A percentile compares a stretch with the other conserved stretches of the same genome.
Conservation (phyloP, 305 asterid genomes). For the Fraxinus sp. region DNA sequence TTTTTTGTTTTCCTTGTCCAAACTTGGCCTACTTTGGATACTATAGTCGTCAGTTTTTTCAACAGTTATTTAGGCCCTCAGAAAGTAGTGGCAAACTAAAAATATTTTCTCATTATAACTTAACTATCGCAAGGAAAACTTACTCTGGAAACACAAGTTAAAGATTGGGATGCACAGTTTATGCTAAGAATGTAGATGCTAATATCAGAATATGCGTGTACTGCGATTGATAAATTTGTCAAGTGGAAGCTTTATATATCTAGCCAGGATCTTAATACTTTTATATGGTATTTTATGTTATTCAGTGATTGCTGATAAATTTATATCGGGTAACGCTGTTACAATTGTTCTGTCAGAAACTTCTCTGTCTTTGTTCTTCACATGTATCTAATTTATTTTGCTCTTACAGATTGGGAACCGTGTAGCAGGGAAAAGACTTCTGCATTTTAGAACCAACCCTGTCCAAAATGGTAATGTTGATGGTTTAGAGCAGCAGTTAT, state of each 20-base stretch:
- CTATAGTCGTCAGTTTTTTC: neutral
- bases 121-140: neutral
- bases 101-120: neutral
- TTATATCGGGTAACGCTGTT: neutral
- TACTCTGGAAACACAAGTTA: neutral
- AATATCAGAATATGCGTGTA: neutral
- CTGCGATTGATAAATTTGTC: neutral
- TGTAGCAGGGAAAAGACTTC: slow-evolving; percentile 39
- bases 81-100: neutral
- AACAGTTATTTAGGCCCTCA: neutral
- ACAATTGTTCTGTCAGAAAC: neutral
- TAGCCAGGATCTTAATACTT: neutral
- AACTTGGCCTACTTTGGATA: neutral
- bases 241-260: neutral
- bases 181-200: neutral
- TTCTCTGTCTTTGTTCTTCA: slow-evolving; percentile 20
- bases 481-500: slow-evolving; percentile 35
- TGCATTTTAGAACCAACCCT: slow-evolving; percentile 33
- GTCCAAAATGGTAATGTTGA: slow-evolving; percentile 40
- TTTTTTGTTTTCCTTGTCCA: neutral
- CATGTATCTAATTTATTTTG: slow-evolving; percentile 15
- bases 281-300: slow-evolving; percentile 2
- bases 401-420: slow-evolving; percentile 50
- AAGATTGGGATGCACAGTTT: neutral
- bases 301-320: neutral